Evolutionary conservation across 1,284 basidiomycete genomes (phyloP).

Genomic region (Marasmius sp.): DNA sequence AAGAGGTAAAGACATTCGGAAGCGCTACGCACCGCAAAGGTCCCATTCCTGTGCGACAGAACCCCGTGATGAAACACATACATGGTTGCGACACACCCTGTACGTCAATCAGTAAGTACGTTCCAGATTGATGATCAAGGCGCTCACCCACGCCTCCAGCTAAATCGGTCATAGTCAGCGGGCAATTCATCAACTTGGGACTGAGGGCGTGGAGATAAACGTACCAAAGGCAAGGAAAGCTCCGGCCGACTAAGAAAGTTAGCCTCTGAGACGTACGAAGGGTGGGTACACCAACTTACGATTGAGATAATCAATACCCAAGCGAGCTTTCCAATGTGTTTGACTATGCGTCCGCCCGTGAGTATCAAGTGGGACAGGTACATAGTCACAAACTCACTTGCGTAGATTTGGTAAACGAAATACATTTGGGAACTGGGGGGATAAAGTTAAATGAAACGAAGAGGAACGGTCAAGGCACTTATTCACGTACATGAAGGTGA

Average conservation of each 20-base stretch:
- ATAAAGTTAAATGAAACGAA: not conserved
- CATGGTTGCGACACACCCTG: slow-evolving; percentile 28
- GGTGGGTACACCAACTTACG: slow-evolving; percentile 12
- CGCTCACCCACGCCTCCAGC: slow-evolving; percentile 24
- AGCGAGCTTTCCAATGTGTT: slow-evolving; percentile 18
- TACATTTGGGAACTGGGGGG: slow-evolving; percentile 38
- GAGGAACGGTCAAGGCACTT: not conserved
- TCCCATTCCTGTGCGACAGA: slow-evolving; percentile 25
- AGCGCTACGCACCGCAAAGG: slow-evolving; percentile 27
- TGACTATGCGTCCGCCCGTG: slow-evolving; percentile 17
- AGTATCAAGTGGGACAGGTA: not conserved
- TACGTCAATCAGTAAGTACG: not conserved
- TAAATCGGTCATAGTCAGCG: slow-evolving; percentile 1
- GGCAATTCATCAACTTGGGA: not conserved
- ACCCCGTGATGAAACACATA: slow-evolving; percentile 28
- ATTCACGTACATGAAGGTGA: slow-evolving; percentile 35
- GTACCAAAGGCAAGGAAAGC: slow-evolving; percentile 22
- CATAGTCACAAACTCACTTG: slow-evolving; percentile 21
- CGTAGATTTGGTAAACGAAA: slow-evolving; percentile 39
- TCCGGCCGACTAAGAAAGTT: slow-evolving; percentile 12
- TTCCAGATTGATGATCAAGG: not conserved
- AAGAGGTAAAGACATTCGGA: not conserved
- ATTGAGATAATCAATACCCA: slow-evolving; percentile 19
- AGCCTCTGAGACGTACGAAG: not conserved
- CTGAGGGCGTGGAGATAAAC: not conserved